Evolutionary conservation across 805 yeast species (phyloP), one percentile per base, ranked within the genome.

Genomic region (Ogataea salicorniae): DNA sequence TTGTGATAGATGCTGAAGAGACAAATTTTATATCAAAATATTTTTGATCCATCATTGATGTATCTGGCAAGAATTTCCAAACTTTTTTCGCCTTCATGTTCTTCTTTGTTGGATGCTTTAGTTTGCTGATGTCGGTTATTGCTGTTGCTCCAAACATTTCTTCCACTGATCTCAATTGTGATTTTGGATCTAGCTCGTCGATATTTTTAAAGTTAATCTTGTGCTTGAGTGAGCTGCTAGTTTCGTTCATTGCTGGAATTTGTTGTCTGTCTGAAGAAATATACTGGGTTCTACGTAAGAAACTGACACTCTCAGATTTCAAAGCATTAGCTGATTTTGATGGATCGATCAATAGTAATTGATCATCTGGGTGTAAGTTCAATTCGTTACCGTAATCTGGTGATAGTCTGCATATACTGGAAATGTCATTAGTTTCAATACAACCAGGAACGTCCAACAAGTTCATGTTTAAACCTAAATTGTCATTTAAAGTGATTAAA

Each of bases 221-320:
- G 33, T 48, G 48, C 29, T 49, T 55, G 15, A 43, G 39, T 1
- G 49, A 20, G 48, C 55, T 36, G 14, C 59, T 54, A 22, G 49
- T 50, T 15, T 58, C 59, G 17, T 47, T 57, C 5, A 53, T 54
- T 3, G 61, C 52, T 46, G 50, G 52, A 16, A 33, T 15, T 7
- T 14, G 41, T 31, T 46, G 67, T 61, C 75, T 75, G 44, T 80
- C 83, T 35, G 86, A 80, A 11, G 95, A 79, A 49, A 89, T 85
- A 64, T 92, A 92, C 63, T 94, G 98, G 0, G 99, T 92, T 70
- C 98, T 82, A 71, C 97, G 83, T 63, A 92, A 75, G 68, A 92
- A 91, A n/a, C 68, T 60, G 23, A 68, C 72, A 37, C 48, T 49
- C 29, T 63, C 65, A 11, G 62, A 56, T 40, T 62, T 50, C 75